A percentile compares a stretch with the other conserved stretches of the same genome.
These are phyloP conservation scores for Knufia petricola DNA, from an alignment of 2,329 filamentous ascomycete species.

Conservation along the genomic window DNA sequence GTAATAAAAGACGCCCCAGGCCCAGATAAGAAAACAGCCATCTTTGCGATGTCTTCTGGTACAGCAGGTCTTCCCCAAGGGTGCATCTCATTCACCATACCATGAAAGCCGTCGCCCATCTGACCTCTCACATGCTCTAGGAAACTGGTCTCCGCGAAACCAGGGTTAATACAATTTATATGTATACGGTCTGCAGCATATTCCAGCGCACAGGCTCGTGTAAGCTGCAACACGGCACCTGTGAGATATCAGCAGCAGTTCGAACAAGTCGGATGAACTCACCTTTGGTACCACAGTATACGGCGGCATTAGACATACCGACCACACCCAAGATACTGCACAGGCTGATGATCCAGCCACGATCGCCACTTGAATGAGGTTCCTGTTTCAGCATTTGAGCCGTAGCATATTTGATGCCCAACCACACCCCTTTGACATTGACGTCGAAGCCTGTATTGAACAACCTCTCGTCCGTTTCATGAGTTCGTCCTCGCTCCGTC, in stretches of 20 bases:
- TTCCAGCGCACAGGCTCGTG: slow-evolving; percentile 30
- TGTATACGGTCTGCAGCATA: slow-evolving; percentile 30
- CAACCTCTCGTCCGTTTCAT: slow-evolving; percentile 8
- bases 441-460: slow-evolving; percentile 22
- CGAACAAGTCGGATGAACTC: background rate
- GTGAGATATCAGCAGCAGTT: background rate
- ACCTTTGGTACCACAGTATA: slow-evolving; percentile 23
- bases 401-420: slow-evolving; percentile 31
- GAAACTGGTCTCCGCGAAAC: slow-evolving; percentile 30
- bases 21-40: slow-evolving; percentile 26
- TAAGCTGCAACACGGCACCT: slow-evolving; percentile 23
- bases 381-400: slow-evolving; percentile 18
- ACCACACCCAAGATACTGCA: slow-evolving; percentile 27
- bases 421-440: slow-evolving; percentile 33
- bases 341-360: slow-evolving; percentile 31
- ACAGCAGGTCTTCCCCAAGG: slow-evolving; percentile 18
- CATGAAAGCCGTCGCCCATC: slow-evolving; percentile 7
- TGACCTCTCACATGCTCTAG: slow-evolving; percentile 10
- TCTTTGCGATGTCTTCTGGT: slow-evolving; percentile 21
- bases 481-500: background rate
- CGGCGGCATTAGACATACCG: slow-evolving; percentile 8
- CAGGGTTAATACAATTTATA: slow-evolving; percentile 46
- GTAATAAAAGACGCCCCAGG: slow-evolving; percentile 38
- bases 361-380: slow-evolving; percentile 24
- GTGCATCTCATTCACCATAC: slow-evolving; percentile 9